These are phyloP conservation scores for Coelastrella sp. DNA, from an alignment of 139 green algal genomes.

Conservation along the genomic window DNA sequence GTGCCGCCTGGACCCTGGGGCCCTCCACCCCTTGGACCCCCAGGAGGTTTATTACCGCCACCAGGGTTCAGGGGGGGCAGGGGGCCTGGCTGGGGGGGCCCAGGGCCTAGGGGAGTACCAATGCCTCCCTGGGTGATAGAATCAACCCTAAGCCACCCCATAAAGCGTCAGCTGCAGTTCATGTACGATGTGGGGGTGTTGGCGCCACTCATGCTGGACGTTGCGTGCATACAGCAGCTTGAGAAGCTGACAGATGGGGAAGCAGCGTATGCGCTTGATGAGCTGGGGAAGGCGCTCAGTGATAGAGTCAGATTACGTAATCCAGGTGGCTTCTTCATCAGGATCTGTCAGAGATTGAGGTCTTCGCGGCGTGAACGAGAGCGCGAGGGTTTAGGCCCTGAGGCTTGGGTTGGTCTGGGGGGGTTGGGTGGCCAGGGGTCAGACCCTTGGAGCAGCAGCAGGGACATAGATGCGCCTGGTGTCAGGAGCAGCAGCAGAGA, in stretches of 20 bases:
- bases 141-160: neutral
- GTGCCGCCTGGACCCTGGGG: neutral
- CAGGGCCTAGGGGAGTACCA: neutral
- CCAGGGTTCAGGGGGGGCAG: neutral
- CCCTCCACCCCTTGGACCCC: neutral
- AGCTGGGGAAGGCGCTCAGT: slow-evolving; percentile 4
- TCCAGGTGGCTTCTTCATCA: slow-evolving; percentile 24
- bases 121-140: slow-evolving; percentile 45
- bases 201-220: slow-evolving; percentile 22
- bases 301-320: slow-evolving; percentile 34
- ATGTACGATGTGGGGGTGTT: slow-evolving; percentile 45
- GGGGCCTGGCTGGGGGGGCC: neutral
- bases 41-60: neutral
- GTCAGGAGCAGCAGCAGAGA: slow-evolving; percentile 2
- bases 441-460: neutral
- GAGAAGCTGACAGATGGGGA: slow-evolving; percentile 40
- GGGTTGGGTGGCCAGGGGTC: neutral
- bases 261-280: slow-evolving; percentile 33
- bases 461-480: neutral
- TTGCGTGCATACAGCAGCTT: slow-evolving; percentile 35
- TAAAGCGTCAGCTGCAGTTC: slow-evolving; percentile 42
- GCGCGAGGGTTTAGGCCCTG: slow-evolving; percentile 5
- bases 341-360: slow-evolving; percentile 34
- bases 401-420: neutral
- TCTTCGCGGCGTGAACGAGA: neutral